phyloP scores from a whole-genome alignment of 441 rosid species.

The Bruguiera hainesii region DNA sequence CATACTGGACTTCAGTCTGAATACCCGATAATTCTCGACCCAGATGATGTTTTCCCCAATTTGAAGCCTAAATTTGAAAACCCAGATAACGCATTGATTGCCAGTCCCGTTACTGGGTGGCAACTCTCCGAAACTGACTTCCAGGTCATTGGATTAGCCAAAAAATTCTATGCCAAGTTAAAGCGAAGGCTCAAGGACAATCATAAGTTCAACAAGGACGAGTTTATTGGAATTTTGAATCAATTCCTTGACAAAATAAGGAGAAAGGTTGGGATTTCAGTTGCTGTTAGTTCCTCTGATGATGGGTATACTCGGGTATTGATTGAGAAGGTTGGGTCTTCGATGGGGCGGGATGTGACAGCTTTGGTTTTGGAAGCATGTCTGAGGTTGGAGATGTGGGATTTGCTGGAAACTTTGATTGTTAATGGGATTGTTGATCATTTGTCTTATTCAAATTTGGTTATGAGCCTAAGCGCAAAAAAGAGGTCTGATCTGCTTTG shows the following conservation, averaged over 20 bases:
- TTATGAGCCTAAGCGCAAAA: slow-evolving; percentile 48
- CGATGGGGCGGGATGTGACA: slow-evolving; percentile 50
- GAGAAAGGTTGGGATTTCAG: slow-evolving; percentile 33
- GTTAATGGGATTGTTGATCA: slow-evolving; percentile 40
- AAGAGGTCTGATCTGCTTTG: slow-evolving; percentile 68
- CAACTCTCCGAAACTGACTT: slow-evolving; percentile 46
- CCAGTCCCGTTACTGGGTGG: slow-evolving; percentile 61
- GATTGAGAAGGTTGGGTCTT: slow-evolving; percentile 44
- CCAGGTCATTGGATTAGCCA: slow-evolving; percentile 39
- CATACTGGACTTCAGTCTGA: slow-evolving; percentile 33
- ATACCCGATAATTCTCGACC: slow-evolving; percentile 55
- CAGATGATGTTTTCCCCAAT: slow-evolving; percentile 45
- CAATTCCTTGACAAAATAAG: slow-evolving; percentile 52
- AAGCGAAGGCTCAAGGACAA: slow-evolving; percentile 56
- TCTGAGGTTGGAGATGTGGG: slow-evolving; percentile 61
- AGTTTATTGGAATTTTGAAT: slow-evolving; percentile 43
- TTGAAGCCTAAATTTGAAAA: slow-evolving; percentile 61
- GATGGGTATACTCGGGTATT: slow-evolving; percentile 25
- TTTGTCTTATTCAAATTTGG: slow-evolving; percentile 46
- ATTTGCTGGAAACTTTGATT: slow-evolving; percentile 55
- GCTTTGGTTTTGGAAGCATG: slow-evolving; percentile 70
- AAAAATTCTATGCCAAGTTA: slow-evolving; percentile 50
- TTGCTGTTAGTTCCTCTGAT: slow-evolving; percentile 29
- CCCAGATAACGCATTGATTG: slow-evolving; percentile 43
- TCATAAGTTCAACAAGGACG: slow-evolving; percentile 41